A percentile compares a stretch with the other conserved stretches of the same genome.
phyloP scores from a whole-genome alignment of 2,329 filamentous ascomycete genomes.

The Rachicladosporium sp. region DNA sequence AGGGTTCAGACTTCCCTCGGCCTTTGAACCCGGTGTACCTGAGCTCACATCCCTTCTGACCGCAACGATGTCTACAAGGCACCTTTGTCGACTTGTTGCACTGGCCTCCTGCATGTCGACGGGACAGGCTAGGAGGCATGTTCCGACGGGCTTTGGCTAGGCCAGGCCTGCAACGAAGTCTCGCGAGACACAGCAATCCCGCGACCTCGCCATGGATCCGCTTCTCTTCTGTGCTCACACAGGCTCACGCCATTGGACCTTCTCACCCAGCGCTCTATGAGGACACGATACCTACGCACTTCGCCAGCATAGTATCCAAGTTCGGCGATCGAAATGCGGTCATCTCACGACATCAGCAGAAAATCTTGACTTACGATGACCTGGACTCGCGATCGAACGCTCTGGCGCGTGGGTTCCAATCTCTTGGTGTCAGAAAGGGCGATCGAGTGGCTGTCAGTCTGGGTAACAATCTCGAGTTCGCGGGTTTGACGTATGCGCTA shows the following conservation, averaged over 20 bases:
- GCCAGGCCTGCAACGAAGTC: too few relatives aligned
- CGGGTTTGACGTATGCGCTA: conserved; percentile 72
- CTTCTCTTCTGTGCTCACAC: conserved; percentile 10
- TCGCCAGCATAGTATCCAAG: conserved; percentile 49
- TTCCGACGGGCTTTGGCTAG: too few relatives aligned
- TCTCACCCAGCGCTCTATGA: conserved; percentile 52
- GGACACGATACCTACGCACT: conserved; percentile 61
- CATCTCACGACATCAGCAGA: conserved; percentile 49
- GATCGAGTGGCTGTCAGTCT: conserved; percentile 76
- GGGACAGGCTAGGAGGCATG: too few relatives aligned
- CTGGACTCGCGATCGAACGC: conserved; percentile 67
- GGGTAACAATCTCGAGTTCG: conserved; percentile 76
- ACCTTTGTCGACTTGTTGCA: too few relatives aligned
- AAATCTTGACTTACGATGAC: conserved; percentile 56
- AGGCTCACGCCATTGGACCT: conserved; percentile 19
- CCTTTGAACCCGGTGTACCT: too few relatives aligned
- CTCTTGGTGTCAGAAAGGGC: conserved; percentile 64
- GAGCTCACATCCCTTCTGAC: too few relatives aligned
- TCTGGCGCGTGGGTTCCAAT: conserved; percentile 56
- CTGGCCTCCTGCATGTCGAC: too few relatives aligned
- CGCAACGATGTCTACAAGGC: too few relatives aligned
- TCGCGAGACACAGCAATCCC: too few relatives aligned
- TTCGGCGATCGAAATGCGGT: conserved; percentile 55
- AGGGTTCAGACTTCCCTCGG: too few relatives aligned
- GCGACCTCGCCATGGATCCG: too few relatives aligned